Conservation (phyloP, 2,329 filamentous ascomycete species). For the Drechslerella stenobrocha region DNA sequence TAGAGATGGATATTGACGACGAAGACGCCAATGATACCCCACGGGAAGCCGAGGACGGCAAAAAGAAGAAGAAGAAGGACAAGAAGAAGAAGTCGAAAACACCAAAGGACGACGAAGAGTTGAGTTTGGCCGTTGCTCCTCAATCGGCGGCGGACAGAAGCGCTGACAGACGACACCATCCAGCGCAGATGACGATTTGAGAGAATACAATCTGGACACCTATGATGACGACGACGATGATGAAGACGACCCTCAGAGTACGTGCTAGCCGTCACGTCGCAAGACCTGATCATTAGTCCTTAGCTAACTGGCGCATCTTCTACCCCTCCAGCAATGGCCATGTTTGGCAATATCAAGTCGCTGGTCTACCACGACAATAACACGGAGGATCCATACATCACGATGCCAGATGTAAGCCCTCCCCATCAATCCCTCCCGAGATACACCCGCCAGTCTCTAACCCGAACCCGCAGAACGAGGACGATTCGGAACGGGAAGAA, state of each 20-base stretch:
- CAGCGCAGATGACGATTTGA: conserved; percentile 75
- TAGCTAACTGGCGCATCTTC: background rate
- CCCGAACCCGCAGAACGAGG: conserved; percentile 56
- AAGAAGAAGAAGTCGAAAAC: too few species aligned
- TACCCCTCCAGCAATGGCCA: conserved; percentile 71
- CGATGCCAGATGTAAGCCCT: conserved; percentile 66
- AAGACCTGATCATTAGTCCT: background rate
- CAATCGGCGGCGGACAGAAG: background rate
- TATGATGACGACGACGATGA: conserved; percentile 80
- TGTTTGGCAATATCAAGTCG: conserved; percentile 94
- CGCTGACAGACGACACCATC: conserved; percentile 19
- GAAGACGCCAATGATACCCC: conserved; percentile 24
- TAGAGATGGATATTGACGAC: conserved; percentile 39
- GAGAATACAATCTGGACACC: conserved; percentile 93
- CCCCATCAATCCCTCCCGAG: too few species aligned
- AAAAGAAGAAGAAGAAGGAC: conserved; percentile 53
- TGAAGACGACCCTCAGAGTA: conserved; percentile 64
- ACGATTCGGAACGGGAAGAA: conserved; percentile 86
- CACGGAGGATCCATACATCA: conserved; percentile 95
- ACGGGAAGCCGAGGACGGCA: conserved; percentile 49
- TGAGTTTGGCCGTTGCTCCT: conserved; percentile 14
- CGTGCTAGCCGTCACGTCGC: conserved; percentile 1
- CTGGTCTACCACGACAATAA: conserved; percentile 92
- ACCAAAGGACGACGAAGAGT: conserved; percentile 54
- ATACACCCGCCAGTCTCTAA: background rate